These are phyloP conservation scores for Cetraspora pellucida DNA, from an alignment of 192 early-diverging fungal genomes.

Conservation along the genomic window DNA sequence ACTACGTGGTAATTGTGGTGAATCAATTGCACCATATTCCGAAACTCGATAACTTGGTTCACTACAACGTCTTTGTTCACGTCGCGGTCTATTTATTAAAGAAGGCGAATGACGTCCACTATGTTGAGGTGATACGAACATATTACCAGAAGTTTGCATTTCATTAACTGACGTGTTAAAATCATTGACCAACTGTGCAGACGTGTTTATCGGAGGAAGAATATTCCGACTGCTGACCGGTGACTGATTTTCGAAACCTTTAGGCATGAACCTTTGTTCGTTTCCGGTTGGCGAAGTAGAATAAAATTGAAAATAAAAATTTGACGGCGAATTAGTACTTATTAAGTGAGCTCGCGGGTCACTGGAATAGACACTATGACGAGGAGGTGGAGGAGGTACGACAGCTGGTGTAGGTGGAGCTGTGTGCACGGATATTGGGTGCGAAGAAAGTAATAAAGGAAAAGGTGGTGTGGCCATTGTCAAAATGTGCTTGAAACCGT, in stretches of 20 bases:
- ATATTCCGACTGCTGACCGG: background rate
- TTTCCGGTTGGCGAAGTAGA: background rate
- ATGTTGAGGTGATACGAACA: conserved; percentile 12
- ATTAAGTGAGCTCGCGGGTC: conserved; percentile 23
- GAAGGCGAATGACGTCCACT: background rate
- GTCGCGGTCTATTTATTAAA: background rate
- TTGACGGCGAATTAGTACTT: background rate
- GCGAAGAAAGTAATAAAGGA: background rate
- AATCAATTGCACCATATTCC: background rate
- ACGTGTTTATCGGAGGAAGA: conserved; percentile 18
- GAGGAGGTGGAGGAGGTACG: conserved; percentile 14
- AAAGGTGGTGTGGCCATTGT: conserved; percentile 16
- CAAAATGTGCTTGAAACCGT: conserved; percentile 22
- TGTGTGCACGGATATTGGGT: background rate
- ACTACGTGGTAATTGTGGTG: background rate
- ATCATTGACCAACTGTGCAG: background rate
- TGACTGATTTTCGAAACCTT: background rate
- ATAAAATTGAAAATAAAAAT: conserved; percentile 17
- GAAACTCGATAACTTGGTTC: background rate
- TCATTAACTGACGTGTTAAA: background rate
- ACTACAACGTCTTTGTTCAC: conserved; percentile 8
- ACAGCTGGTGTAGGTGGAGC: background rate
- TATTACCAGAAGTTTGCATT: background rate
- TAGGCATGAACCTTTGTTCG: conserved; percentile 5
- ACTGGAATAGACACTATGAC: conserved; percentile 17